These are phyloP conservation scores for Botryotinia globosa DNA, from an alignment of 2,329 filamentous ascomycete genomes.

Conservation along the genomic window DNA sequence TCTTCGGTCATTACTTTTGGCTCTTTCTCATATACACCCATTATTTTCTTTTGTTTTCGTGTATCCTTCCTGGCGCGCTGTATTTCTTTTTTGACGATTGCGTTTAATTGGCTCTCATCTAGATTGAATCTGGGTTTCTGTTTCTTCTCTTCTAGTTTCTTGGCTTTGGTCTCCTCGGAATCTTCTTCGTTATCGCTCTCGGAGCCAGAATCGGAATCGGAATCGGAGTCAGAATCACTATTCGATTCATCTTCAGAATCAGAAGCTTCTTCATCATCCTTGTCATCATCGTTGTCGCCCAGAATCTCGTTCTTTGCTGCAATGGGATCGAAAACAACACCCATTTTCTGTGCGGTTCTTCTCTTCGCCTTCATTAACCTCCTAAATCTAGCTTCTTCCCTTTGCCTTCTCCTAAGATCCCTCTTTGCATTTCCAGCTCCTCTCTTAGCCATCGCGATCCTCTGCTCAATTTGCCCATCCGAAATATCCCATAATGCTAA, in stretches of 20 bases:
- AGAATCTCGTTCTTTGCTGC: slow-evolving; percentile 30
- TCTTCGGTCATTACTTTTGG: slow-evolving; percentile 17
- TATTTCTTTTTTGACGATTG: slow-evolving; percentile 20
- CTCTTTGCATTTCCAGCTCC: slow-evolving; percentile 28
- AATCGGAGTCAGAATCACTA: slow-evolving; percentile 20
- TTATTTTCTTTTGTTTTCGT: slow-evolving; percentile 17
- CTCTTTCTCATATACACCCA: slow-evolving; percentile 14
- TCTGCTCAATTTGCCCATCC: slow-evolving; percentile 34
- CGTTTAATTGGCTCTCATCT: slow-evolving; percentile 14
- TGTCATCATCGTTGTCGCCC: slow-evolving; percentile 22
- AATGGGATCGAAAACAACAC: slow-evolving; percentile 30
- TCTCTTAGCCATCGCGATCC: slow-evolving; percentile 30
- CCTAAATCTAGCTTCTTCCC: slow-evolving; percentile 35
- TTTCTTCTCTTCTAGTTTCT: slow-evolving; percentile 19
- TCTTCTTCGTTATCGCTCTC: slow-evolving; percentile 1
- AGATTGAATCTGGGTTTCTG: slow-evolving; percentile 12
- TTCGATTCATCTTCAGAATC: slow-evolving; percentile 20
- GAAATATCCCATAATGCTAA: slow-evolving; percentile 39
- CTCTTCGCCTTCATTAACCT: slow-evolving; percentile 32
- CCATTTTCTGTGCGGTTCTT: slow-evolving; percentile 28
- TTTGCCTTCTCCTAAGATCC: slow-evolving; percentile 26
- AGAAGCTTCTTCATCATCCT: slow-evolving; percentile 19
- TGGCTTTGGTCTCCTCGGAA: neutral
- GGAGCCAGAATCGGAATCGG: neutral
- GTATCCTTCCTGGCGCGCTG: slow-evolving; percentile 14